Evolutionary conservation across 768 basidiomycete species (phyloP).

Genomic region (Dacryopinax spathularia): DNA sequence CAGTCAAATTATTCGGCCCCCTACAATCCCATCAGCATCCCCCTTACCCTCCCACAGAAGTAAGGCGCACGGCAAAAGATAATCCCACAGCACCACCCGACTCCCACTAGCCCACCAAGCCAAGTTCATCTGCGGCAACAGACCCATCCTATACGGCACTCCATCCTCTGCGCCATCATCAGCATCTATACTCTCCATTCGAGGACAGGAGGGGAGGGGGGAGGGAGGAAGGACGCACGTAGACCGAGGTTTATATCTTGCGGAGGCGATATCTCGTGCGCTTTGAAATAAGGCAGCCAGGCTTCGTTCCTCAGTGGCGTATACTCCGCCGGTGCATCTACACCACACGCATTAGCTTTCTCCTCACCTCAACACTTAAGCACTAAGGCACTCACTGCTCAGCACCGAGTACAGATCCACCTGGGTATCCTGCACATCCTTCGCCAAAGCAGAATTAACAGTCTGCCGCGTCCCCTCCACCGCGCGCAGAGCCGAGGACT

Average conservation of each 20-base stretch:
- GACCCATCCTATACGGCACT: constrained; percentile 38
- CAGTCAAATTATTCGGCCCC: constrained; percentile 69
- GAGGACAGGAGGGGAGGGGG: background rate
- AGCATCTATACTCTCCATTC: background rate
- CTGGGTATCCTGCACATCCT: constrained; percentile 1
- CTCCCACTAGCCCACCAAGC: constrained; percentile 94
- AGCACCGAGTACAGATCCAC: background rate
- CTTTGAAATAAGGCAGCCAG: background rate
- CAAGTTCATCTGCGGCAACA: constrained; percentile 84
- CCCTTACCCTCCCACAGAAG: background rate
- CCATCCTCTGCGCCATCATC: background rate
- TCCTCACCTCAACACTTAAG: background rate
- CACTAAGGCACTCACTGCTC: background rate
- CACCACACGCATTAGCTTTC: background rate
- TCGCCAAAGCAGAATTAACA: background rate
- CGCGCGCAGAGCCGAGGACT: background rate
- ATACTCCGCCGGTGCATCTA: constrained; percentile 2
- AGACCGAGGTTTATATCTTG: background rate
- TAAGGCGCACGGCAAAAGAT: constrained; percentile 63
- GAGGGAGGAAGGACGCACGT: too few relatives aligned
- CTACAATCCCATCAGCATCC: constrained; percentile 7
- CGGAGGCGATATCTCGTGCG: background rate
- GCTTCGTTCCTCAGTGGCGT: background rate
- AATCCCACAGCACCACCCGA: constrained; percentile 93
- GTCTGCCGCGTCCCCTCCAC: background rate